Base-by-base conservation (phyloP, 805 yeast species). In the Myxozyma nipponensis region DNA sequence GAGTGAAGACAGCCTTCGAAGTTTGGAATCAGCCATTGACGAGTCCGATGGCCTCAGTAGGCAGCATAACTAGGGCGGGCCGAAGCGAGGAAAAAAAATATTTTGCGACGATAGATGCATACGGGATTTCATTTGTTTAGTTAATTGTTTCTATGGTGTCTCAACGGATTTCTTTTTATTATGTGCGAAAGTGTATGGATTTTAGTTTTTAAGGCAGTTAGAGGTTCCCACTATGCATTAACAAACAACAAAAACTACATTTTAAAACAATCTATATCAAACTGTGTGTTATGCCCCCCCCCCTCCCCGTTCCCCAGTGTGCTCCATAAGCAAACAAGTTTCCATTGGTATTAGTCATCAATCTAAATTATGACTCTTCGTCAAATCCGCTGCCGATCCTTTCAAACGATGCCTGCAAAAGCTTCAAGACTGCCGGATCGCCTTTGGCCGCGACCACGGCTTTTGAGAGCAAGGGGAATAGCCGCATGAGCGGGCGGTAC, bases 381-480 rank as follows among this genome's bases (percentile, higher is more conserved):
- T 39, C 22, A 10, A 49, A 39, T 19, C 54, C 49, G 9, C 37
- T 47, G 10, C 59, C 60, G 15, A 54, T 51, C 25, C 46, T 34
- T 41, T 53, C 58, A 48, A 54, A 54, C 22, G 44, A 45, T 4
- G 45, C 50, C 37, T 54, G 58, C 37, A 54, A 34, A 32, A 54
- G 26, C 28, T 53, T 44, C 39, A 54, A 25, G 5, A 52, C 56
- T 4, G 32, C 53, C 22, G 35, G 36, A 26, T 54, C 58, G 4
- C 43, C 49, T 24, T 49, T 54, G 38, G 52, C 46, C 21, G 52
- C 58, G 15, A 52, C 52, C 18, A 54, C 43, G 32, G 57, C 58
- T 35, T 52, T 54, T 3, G 58, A 54, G n/a, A 54, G 50, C 34
- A 54, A 19, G 35, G 58, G 58, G 36, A 54, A 26, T 23, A 54